Base-by-base conservation (phyloP, 164 flowering plant genomes). In the Malania oleifera region DNA sequence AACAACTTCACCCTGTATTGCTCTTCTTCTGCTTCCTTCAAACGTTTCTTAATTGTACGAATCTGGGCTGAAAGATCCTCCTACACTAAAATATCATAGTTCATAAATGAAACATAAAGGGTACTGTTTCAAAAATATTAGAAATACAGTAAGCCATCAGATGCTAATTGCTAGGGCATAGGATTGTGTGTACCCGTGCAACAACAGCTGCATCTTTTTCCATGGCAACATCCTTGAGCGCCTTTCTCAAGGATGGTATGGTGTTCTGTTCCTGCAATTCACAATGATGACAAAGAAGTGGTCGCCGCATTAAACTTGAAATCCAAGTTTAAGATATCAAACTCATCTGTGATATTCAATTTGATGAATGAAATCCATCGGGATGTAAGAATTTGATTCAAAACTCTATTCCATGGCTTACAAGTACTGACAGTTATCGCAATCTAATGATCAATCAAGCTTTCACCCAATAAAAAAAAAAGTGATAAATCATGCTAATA, bases 131-230 rank as follows among this genome's bases (percentile, higher is more conserved):
- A 12, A 1, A 34, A 13, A 8, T 1, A 54, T 37, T 27, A 0
- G 8, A n/a, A 34, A 5, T 8, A 23, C 38, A 69, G 28, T 1
- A 53, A 39, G 23, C 13, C 8, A 1, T 5, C 15, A 29, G 9
- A 34, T 25, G 25, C n/a, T 8, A 22, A 45, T 15, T n/a, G n/a
- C n/a, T n/a, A n/a, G n/a, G n/a, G n/a, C n/a, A n/a, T n/a, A n/a
- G n/a, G n/a, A 67, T 19, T 23, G 51, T 29, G 15, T 44, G 22
- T 81, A 87, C 98, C 86, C 92, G 79, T 69, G 86, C 78, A 72
- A 83, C 83, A 71, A 90, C 82, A 68, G 96, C 97, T 31, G 96
- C 98, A 81, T 93, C 95, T 67, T 93, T 93, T 70, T 90, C 97
- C 89, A 93, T 83, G 2, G 92, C 90, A 65, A 82, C 86, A 71